Evolutionary conservation across 192 early-diverging fungal genomes (phyloP).

Genomic region (Coemansia sp.): DNA sequence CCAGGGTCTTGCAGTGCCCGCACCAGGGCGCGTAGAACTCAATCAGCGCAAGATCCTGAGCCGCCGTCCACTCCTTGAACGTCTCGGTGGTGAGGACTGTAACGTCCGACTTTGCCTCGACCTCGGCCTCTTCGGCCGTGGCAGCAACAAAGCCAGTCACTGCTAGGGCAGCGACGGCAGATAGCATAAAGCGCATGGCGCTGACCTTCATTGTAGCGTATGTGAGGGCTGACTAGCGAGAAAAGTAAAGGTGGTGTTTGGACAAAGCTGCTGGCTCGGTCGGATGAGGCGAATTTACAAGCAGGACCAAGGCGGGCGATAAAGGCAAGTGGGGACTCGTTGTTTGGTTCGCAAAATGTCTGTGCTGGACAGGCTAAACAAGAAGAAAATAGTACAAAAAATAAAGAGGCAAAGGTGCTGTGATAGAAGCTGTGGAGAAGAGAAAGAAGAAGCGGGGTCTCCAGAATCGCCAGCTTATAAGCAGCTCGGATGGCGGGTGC

Average conservation of each 20-base stretch:
- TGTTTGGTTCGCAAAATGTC: not conserved
- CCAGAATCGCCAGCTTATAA: not conserved
- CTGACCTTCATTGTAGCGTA: conserved; percentile 49
- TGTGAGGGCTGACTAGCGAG: not conserved
- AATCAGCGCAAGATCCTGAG: conserved; percentile 77
- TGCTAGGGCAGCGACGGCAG: conserved; percentile 44
- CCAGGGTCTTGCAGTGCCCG: conserved; percentile 94
- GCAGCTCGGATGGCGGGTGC: not conserved
- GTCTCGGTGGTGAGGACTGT: conserved; percentile 5
- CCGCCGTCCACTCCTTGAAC: conserved; percentile 51
- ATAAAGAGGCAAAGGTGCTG: not conserved
- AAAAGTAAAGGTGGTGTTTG: conserved; percentile 1
- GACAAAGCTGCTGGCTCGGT: not conserved
- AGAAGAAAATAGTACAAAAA: conserved; percentile 1
- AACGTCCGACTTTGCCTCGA: conserved; percentile 26
- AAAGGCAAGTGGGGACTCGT: not conserved
- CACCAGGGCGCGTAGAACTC: conserved; percentile 99
- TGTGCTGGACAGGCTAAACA: not conserved
- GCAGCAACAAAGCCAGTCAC: conserved; percentile 19
- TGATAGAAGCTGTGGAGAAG: not conserved
- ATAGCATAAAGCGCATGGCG: conserved; percentile 53
- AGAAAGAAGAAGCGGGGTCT: not conserved
- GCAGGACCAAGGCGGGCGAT: not conserved
- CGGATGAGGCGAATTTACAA: conserved; percentile 4
- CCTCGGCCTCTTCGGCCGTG: conserved; percentile 14